Percentiles rank a stretch among this genome's conserved stretches.
Evolutionary conservation across 176 grass and related monocot species (phyloP).

Genomic region (Bolboschoenus planiculmis): DNA sequence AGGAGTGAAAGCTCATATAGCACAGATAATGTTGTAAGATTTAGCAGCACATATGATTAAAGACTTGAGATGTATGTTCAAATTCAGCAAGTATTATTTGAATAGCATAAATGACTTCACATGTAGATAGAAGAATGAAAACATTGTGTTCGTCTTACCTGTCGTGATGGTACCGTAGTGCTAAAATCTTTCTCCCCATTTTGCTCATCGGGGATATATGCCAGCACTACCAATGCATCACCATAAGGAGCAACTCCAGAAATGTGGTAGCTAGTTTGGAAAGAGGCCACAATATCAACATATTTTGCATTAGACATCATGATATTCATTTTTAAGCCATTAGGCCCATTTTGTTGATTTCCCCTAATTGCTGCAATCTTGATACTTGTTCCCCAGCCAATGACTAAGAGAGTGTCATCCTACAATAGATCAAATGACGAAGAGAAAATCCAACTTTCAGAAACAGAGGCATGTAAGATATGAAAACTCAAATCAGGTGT

Average conservation of each 20-base stretch:
- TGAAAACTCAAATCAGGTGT: background rate
- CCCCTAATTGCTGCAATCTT: constrained; percentile 82
- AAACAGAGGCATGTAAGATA: constrained; percentile 9
- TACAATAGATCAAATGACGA: constrained; percentile 13
- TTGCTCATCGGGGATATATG: constrained; percentile 81
- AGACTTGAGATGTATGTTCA: background rate
- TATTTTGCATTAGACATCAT: constrained; percentile 59
- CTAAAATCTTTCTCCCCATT: constrained; percentile 52
- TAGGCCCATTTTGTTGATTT: constrained; percentile 55
- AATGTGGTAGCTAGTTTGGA: constrained; percentile 89
- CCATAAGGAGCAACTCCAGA: constrained; percentile 94
- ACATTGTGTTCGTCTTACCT: constrained; percentile 44
- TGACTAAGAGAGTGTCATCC: constrained; percentile 93
- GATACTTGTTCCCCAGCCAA: constrained; percentile 90
- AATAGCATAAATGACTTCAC: background rate
- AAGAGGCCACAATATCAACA: constrained; percentile 95
- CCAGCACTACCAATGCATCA: constrained; percentile 82
- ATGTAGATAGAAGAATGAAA: background rate
- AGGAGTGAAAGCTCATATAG: background rate
- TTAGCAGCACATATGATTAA: background rate
- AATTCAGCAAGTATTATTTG: background rate
- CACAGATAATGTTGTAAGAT: background rate
- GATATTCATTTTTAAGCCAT: constrained; percentile 70
- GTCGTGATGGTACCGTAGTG: constrained; percentile 44
- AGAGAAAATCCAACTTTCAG: background rate